Base-by-base conservation (phyloP, 495 filamentous ascomycete genomes). In the Aspergillus egyptiacus region DNA sequence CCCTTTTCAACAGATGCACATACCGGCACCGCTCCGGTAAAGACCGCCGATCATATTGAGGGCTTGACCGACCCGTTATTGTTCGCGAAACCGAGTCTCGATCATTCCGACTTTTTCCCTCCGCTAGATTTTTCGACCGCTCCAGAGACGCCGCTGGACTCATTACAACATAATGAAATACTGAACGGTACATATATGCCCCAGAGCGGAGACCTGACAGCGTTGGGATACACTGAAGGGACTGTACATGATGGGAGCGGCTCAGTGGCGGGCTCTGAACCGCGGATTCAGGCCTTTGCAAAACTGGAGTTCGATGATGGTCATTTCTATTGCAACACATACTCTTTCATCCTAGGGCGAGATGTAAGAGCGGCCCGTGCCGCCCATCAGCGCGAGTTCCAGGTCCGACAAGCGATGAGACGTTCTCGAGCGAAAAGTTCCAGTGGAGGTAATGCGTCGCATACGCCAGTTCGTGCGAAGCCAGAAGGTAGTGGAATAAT, bases 271-370 rank as follows among this genome's bases (percentile, higher is more conserved):
- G 72, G 71, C 2, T 76, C 73, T 3, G 73, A 76, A 48, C 72
- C 72, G 39, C 66, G 67, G 35, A 77, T 79, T 34, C 70, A 75
- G 57, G 84, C 80, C 22, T 87, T 79, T 65, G 84, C 84, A 25
- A 86, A 83, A 62, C 71, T 88, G 22, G 76, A 80, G 54, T 86
- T 88, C 60, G 71, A 77, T 28, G 84, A 88, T 65, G 83, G 83
- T 11, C 75, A 82, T 57, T 88, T 84, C 59, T 86, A 85, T 59
- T 80, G 85, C 71, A 85, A 78, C 42, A 85, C 83, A 8, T 80
- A 81, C 54, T 74, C 73, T 1, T 75, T 87, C 20, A 75, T 79
- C 15, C 68, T 88, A 18, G 84, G 84, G 37, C 80, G 84, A 53
- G 81, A 87, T 66, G 66, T 81, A 33, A 68, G 69, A 39, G 78